Evolutionary conservation across 2,329 filamentous ascomycete species (phyloP).

Genomic region (Ambrosiella xylebori): DNA sequence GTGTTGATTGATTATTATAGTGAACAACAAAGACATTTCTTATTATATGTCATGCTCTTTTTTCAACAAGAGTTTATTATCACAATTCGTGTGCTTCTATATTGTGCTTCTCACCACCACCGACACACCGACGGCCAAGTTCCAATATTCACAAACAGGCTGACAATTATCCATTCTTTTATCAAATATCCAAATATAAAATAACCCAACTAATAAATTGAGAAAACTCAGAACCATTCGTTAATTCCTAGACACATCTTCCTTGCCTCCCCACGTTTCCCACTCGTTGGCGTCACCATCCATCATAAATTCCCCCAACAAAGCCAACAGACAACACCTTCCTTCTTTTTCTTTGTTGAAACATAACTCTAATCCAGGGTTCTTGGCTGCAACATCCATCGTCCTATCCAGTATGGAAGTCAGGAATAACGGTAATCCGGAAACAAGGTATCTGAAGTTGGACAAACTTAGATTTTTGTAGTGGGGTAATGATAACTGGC

Average conservation of each 20-base stretch:
- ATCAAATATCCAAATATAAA: not conserved
- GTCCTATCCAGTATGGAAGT: not conserved
- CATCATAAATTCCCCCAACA: not conserved
- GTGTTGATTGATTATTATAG: not conserved
- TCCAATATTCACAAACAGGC: not conserved
- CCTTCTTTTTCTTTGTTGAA: not conserved
- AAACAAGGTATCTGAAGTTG: too few species aligned
- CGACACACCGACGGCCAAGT: not conserved
- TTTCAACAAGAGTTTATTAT: not conserved
- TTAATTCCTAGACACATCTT: not conserved
- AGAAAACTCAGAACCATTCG: not conserved
- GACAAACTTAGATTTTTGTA: too few species aligned
- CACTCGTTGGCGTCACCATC: not conserved
- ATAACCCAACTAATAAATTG: not conserved
- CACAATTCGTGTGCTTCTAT: not conserved
- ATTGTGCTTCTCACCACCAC: not conserved
- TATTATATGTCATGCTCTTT: not conserved
- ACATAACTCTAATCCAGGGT: not conserved
- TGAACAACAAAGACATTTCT: not conserved
- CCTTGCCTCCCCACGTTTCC: not conserved
- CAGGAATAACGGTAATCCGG: too few species aligned
- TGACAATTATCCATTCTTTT: not conserved
- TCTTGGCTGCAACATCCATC: not conserved
- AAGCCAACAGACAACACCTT: not conserved
- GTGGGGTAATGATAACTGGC: too few species aligned